Percentiles rank a stretch among this genome's conserved stretches.
These are phyloP conservation scores for Nannochloropsis oceanica DNA, from an alignment of 108 stramenopile species.

Conservation along the genomic window DNA sequence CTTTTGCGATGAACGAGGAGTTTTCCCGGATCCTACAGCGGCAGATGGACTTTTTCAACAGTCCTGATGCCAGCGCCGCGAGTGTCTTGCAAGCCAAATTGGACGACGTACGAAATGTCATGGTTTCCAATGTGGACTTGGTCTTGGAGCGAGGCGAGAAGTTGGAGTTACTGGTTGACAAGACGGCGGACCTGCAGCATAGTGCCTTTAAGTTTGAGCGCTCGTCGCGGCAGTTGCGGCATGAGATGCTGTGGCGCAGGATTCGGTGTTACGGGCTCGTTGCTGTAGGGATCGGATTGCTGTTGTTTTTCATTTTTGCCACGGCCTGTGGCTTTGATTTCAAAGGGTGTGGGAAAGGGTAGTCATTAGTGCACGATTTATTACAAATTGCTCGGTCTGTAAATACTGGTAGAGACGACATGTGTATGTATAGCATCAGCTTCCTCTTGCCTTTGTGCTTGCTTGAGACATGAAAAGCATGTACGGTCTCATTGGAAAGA, in stretches of 20 bases:
- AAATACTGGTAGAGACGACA: too few relatives aligned
- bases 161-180: slow-evolving; percentile 95
- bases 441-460: too few relatives aligned
- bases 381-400: too few relatives aligned
- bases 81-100: slow-evolving; percentile 67
- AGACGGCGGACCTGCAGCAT: slow-evolving; percentile 77
- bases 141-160: slow-evolving; percentile 77
- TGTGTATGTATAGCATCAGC: too few relatives aligned
- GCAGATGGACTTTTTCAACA: slow-evolving; percentile 75
- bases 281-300: slow-evolving; percentile 41
- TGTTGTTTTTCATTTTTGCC: slow-evolving; percentile 33
- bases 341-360: neutral
- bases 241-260: slow-evolving; percentile 71
- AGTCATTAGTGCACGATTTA: neutral
- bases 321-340: neutral
- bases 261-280: slow-evolving; percentile 45
- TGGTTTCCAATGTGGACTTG: slow-evolving; percentile 81
- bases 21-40: slow-evolving; percentile 55
- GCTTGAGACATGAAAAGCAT: too few relatives aligned
- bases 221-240: slow-evolving; percentile 51
- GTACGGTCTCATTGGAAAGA: too few relatives aligned
- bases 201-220: slow-evolving; percentile 80
- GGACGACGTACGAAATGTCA: slow-evolving; percentile 80
- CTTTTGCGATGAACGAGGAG: slow-evolving; percentile 80
- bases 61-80: slow-evolving; percentile 34